phyloP scores from a whole-genome alignment of 148 eudicot genomes.

The Fagopyrum homotropicum region DNA sequence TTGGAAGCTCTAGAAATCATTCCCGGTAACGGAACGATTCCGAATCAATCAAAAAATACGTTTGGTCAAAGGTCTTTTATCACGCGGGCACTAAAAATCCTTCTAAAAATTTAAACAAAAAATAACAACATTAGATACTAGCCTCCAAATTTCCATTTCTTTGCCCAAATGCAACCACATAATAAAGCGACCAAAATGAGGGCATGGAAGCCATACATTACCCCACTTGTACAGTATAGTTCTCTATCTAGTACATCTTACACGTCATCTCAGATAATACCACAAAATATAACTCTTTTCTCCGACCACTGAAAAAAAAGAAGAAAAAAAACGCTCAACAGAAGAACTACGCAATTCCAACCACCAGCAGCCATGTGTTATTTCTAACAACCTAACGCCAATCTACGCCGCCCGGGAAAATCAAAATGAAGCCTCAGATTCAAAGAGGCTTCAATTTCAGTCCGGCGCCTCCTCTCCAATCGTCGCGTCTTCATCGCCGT shows the following conservation, averaged over 20 bases:
- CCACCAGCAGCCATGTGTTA: constrained; percentile 4
- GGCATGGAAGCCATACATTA: background rate
- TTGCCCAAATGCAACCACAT: background rate
- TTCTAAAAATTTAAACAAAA: too few relatives aligned
- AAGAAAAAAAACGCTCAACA: background rate
- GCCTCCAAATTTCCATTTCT: background rate
- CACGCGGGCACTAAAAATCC: too few relatives aligned
- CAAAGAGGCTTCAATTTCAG: constrained; percentile 17
- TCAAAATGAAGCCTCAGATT: constrained; percentile 16
- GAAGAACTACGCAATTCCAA: background rate
- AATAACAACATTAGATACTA: background rate
- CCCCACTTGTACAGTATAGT: background rate
- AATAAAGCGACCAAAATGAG: background rate
- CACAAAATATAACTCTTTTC: background rate
- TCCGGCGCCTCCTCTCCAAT: constrained; percentile 4
- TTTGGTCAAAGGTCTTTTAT: too few relatives aligned
- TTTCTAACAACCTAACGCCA: background rate
- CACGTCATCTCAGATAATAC: constrained; percentile 6
- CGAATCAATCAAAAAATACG: too few relatives aligned
- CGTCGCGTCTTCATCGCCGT: background rate
- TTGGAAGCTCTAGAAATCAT: too few relatives aligned
- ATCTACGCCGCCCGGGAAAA: constrained; percentile 6
- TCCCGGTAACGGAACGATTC: too few relatives aligned
- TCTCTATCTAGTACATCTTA: background rate
- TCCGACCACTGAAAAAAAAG: background rate